phyloP scores from a whole-genome alignment of 768 basidiomycete genomes.

The Mycena haematopus region DNA sequence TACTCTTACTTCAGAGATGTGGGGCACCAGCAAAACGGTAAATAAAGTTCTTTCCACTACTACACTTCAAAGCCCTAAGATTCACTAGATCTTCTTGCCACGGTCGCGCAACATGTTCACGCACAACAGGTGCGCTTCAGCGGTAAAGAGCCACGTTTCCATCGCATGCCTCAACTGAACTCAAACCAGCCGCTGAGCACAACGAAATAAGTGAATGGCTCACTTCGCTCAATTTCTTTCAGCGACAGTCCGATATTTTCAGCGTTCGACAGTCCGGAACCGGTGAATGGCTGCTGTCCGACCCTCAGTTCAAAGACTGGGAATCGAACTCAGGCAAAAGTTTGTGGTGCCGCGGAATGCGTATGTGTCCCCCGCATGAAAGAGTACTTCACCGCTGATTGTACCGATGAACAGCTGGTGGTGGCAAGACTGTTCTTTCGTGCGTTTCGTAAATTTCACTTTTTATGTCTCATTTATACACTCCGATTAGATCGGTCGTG shows the following conservation, averaged over 20 bases:
- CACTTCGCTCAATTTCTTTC: constrained; percentile 12
- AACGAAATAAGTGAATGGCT: not conserved
- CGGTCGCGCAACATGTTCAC: too few relatives aligned
- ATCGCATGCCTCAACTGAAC: too few relatives aligned
- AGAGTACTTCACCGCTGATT: not conserved
- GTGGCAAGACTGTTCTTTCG: constrained; percentile 4
- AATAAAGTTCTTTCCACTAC: too few relatives aligned
- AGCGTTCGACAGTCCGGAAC: not conserved
- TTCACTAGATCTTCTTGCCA: too few relatives aligned
- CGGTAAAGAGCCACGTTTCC: too few relatives aligned
- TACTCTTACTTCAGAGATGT: too few relatives aligned
- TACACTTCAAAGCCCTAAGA: too few relatives aligned
- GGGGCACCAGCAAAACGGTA: too few relatives aligned
- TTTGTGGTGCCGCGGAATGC: constrained; percentile 3
- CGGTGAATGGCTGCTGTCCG: not conserved
- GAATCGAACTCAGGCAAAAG: not conserved
- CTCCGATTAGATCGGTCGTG: constrained; percentile 4
- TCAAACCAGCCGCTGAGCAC: not conserved
- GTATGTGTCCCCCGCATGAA: not conserved
- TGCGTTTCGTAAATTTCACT: not conserved
- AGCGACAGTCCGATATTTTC: not conserved
- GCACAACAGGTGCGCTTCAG: too few relatives aligned
- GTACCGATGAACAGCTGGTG: not conserved
- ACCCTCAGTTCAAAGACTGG: not conserved
- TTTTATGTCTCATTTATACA: not conserved